Evolutionary conservation across 2,329 filamentous ascomycete genomes (phyloP).

Genomic region (Botryotinia globosa): DNA sequence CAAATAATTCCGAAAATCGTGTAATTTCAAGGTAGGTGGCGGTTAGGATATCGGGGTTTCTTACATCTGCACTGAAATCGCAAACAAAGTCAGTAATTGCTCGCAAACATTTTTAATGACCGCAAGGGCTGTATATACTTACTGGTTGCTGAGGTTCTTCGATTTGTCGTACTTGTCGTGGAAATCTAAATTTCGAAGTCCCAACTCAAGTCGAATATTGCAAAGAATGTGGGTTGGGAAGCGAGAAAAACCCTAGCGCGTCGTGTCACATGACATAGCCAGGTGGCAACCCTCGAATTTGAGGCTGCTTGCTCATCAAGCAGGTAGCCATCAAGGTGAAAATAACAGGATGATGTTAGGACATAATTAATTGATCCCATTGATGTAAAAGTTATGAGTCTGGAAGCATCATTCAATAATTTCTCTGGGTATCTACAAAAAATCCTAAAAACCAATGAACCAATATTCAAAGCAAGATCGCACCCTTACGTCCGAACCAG

Average conservation of each 20-base stretch:
- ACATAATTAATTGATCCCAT: not conserved
- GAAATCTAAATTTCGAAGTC: slow-evolving; percentile 24
- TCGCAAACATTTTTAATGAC: slow-evolving; percentile 11
- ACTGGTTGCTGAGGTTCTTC: slow-evolving; percentile 49
- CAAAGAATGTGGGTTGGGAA: slow-evolving; percentile 6
- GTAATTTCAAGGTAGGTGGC: slow-evolving; percentile 18
- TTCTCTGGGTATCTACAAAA: slow-evolving; percentile 5
- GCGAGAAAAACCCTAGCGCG: slow-evolving; percentile 15
- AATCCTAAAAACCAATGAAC: not conserved
- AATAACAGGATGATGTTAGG: not conserved
- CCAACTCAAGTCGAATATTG: slow-evolving; percentile 16
- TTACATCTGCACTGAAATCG: slow-evolving; percentile 83
- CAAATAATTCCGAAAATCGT: not conserved
- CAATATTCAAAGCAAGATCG: not conserved
- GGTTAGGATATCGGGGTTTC: slow-evolving; percentile 41
- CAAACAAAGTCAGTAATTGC: slow-evolving; percentile 39
- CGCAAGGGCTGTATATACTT: slow-evolving; percentile 41
- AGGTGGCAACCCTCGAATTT: not conserved
- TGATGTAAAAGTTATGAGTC: not conserved
- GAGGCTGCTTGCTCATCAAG: not conserved
- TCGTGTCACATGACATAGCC: not conserved
- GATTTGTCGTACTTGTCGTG: slow-evolving; percentile 29
- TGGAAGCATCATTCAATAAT: not conserved
- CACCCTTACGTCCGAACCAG: not conserved
- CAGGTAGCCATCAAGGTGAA: slow-evolving; percentile 4